Base-by-base conservation (phyloP, 805 yeast species). In the Candida odintsovae region DNA sequence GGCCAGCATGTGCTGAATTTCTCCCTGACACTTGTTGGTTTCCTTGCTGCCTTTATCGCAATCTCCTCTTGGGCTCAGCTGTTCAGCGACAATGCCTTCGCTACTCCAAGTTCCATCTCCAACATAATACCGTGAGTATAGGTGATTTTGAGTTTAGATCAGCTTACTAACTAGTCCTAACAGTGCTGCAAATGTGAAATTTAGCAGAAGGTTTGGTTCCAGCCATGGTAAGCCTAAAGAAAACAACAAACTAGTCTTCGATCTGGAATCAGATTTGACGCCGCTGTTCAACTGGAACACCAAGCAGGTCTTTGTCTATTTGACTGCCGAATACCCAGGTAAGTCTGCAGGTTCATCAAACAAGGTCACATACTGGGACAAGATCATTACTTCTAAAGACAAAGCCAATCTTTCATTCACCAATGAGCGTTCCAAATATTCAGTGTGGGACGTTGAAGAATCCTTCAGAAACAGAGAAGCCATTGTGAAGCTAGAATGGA, bases 231-330 rank as follows among this genome's bases (percentile, higher is more conserved):
- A 73, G 53, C 82, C 86, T 43, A 90, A 84, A 67, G 96, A 90
- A 60, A 88, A 88, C 62, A 73, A 85, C 47, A 78, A 75, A 55
- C 64, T 90, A 36, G 67, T 68, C 12, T 90, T 94, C 58, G 95
- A 88, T 62, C 68, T 94, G 41, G 79, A 78, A 6, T 71, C 78
- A 1, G 97, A 92, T 65, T 71, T 92, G 50, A 62, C 86, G 2
- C 82, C 88, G 2, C 72, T 94, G 44, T 90, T 90, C 76, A 90
- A 86, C 65, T 92, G 97, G 97, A 94, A 92, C 67, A 94, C 99
- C 12, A 92, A 92, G 62, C 98, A 92, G 66, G 81, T 92, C n/a
- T 92, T 94, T 59, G 86, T 84, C 6, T 94, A 92, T 59, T 71
- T 94, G 51, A 86, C 95, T 3, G 96, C 95, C 2, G 92, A 88